Base-by-base conservation (phyloP, 306 rosid genomes). In the Castanea mollissima region DNA sequence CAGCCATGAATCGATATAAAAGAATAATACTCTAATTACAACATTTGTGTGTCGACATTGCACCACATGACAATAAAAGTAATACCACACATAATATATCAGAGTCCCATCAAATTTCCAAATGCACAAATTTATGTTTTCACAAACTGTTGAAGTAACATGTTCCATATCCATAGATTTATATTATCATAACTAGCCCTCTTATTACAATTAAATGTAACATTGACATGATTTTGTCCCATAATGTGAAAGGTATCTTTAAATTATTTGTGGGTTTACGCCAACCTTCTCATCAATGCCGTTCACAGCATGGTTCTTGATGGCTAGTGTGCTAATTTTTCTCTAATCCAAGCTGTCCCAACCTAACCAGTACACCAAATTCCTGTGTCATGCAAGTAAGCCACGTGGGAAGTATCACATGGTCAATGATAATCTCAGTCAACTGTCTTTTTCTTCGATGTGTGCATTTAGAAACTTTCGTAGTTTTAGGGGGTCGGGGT, bases 401-500 rank as follows among this genome's bases (percentile, higher is more conserved):
- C 94, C 98, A 95, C 96, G 93, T 86, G 96, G 91, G 88, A 86
- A 71, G 82, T 3, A 74, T 82, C 86, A 12, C 68, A 35, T 81
- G 85, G 93, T 94, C 97, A 85, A 87, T 82, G 13, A 3, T 78
- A 69, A 87, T 88, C 92, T 83, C 52, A 86, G 98, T 91, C 97
- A 90, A 91, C 90, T 80, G 75, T 56, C 89, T 58, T 85, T 81
- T 88, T 85, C 92, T 84, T 55, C 84, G 4, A n/a, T 34, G 59
- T 71, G 78, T 49, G 16, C 11, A 49, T 77, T 84, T 82, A 79
- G 78, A 80, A 65, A 5, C 6, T 31, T 70, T 25, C 58, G 59
- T 71, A 51, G 73, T 77, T 77, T 80, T 80, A 75, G 44, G 18
- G 13, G 11, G 16, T 29, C 23, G 8, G 81, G 72, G 18, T 49